Evolutionary conservation across 768 basidiomycete genomes (phyloP).

Genomic region (Lentinula detonsa): DNA sequence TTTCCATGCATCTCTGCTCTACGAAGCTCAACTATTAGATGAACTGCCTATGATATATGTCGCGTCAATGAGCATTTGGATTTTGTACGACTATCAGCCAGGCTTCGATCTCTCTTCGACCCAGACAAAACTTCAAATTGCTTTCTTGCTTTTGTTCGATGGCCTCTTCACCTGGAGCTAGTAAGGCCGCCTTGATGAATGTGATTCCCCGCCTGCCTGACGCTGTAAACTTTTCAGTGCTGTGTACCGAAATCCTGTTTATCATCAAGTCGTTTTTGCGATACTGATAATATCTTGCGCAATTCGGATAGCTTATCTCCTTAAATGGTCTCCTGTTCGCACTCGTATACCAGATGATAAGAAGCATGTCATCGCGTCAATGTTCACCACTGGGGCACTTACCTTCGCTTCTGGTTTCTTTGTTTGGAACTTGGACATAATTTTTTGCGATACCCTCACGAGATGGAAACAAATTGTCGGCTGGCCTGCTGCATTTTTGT

Average conservation of each 20-base stretch:
- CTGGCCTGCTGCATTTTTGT: constrained; percentile 60
- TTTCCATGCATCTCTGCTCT: constrained; percentile 74
- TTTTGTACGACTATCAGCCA: constrained; percentile 52
- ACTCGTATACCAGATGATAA: constrained; percentile 34
- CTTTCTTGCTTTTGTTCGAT: constrained; percentile 40
- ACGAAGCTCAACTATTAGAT: constrained; percentile 74
- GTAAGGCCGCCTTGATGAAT: constrained; percentile 38
- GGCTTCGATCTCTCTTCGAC: constrained; percentile 37
- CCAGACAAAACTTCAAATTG: constrained; percentile 34
- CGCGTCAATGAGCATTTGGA: constrained; percentile 51
- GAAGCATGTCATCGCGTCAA: constrained; percentile 31
- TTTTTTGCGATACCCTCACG: constrained; percentile 59
- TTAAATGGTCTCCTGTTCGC: constrained; percentile 35
- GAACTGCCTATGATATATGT: constrained; percentile 82
- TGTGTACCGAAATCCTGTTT: constrained; percentile 67
- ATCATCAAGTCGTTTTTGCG: constrained; percentile 75
- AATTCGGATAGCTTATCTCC: constrained; percentile 46
- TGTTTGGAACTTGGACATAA: constrained; percentile 79
- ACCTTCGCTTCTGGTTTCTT: constrained; percentile 62
- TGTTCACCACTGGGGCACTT: constrained; percentile 48
- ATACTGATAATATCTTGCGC: constrained; percentile 42
- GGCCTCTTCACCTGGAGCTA: constrained; percentile 66
- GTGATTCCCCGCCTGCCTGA: no score
- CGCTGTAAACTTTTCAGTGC: constrained; percentile 31
- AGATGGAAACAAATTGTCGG: constrained; percentile 49